Evolutionary conservation across 306 rosid species (phyloP).

Genomic region (Cercis canadensis): DNA sequence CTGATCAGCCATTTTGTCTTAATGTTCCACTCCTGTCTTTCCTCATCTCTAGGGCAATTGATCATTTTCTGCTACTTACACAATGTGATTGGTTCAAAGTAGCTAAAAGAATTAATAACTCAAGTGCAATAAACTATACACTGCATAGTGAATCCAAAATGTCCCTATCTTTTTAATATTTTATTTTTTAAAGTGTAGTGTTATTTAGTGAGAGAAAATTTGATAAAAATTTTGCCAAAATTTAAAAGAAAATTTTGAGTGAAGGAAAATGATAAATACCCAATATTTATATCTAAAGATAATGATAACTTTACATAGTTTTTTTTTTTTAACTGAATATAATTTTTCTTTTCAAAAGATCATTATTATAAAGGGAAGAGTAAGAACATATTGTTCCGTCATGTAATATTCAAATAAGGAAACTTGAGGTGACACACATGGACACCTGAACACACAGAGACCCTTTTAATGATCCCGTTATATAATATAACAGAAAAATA

Average conservation of each 20-base stretch:
- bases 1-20: constrained; percentile 26
- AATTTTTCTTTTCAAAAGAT: too few species aligned
- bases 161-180: neutral
- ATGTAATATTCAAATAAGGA: constrained; percentile 10
- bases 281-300: neutral
- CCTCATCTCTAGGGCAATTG: neutral
- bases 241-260: too few species aligned
- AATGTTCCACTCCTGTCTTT: constrained; percentile 28
- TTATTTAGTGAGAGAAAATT: too few species aligned
- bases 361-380: neutral
- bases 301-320: neutral
- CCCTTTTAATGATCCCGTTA: too few species aligned
- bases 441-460: neutral
- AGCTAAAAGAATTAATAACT: neutral
- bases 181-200: neutral
- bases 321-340: too few species aligned
- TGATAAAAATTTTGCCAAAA: too few species aligned
- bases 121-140: constrained; percentile 14
- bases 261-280: too few species aligned
- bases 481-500: too few species aligned
- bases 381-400: neutral
- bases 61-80: neutral
- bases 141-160: constrained; percentile 32
- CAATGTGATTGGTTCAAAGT: constrained; percentile 39
- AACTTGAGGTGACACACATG: constrained; percentile 17